phyloP scores from a whole-genome alignment of 805 yeast genomes.

The Nakazawaea pomicola region DNA sequence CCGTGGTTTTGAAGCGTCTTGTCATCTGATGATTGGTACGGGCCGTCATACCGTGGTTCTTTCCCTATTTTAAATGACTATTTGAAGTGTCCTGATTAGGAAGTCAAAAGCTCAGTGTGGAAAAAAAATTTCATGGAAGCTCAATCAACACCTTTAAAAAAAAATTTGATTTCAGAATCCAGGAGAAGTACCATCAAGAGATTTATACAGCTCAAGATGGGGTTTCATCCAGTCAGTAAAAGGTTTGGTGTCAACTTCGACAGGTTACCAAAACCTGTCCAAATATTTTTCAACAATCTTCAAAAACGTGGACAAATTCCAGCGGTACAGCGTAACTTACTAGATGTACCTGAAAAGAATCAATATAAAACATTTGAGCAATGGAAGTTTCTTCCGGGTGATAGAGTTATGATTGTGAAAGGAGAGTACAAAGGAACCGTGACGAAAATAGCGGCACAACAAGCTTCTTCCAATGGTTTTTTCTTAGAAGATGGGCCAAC shows the following conservation, averaged over 20 bases:
- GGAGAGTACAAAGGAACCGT: slow-evolving; percentile 76
- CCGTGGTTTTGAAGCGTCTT: no score
- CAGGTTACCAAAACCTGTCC: slow-evolving; percentile 23
- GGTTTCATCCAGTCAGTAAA: slow-evolving; percentile 16
- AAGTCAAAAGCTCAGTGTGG: not conserved
- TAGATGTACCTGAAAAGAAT: slow-evolving; percentile 26
- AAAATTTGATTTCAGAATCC: not conserved
- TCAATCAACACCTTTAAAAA: not conserved
- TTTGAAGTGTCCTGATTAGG: not conserved
- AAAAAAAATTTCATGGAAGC: not conserved
- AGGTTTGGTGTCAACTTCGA: slow-evolving; percentile 27
- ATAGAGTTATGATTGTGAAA: slow-evolving; percentile 63
- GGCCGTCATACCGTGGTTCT: no score
- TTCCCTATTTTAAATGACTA: no score
- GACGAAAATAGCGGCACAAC: slow-evolving; percentile 58
- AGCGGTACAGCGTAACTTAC: slow-evolving; percentile 22
- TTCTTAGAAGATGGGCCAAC: slow-evolving; percentile 66
- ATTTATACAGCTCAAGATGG: not conserved
- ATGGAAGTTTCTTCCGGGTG: slow-evolving; percentile 68
- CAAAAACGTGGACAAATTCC: slow-evolving; percentile 26
- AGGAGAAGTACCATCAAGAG: not conserved
- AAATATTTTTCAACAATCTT: slow-evolving; percentile 25
- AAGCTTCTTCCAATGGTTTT: slow-evolving; percentile 56
- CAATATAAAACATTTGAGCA: slow-evolving; percentile 40
- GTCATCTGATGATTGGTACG: no score